Evolutionary conservation across 2,329 filamentous ascomycete species (phyloP).

Genomic region (Rutstroemia sp.): DNA sequence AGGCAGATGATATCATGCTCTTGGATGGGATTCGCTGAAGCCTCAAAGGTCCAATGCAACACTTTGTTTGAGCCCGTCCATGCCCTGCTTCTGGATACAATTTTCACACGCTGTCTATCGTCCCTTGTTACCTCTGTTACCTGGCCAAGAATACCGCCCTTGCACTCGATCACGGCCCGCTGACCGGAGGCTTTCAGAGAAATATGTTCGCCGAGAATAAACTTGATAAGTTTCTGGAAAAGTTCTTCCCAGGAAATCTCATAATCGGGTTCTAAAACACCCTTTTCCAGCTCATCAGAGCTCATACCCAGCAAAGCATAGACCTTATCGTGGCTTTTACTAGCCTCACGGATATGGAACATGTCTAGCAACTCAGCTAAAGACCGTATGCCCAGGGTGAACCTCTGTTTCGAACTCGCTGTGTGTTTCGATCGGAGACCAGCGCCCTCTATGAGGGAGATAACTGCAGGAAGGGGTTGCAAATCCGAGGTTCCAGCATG

Average conservation of each 20-base stretch:
- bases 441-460: neutral
- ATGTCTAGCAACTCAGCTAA: neutral
- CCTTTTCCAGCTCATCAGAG: accelerated
- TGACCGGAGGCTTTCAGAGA: accelerated
- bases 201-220: neutral
- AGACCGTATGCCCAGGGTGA: neutral
- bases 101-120: neutral
- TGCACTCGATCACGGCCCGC: neutral
- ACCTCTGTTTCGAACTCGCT: neutral
- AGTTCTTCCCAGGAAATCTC: neutral
- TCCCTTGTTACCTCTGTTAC: neutral
- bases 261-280: neutral
- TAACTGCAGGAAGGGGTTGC: neutral
- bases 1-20: neutral
- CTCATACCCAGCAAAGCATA: neutral
- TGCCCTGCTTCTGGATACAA: accelerated
- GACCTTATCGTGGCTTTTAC: accelerated
- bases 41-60: too few species aligned
- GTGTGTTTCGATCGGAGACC: neutral
- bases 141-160: neutral
- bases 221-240: neutral
- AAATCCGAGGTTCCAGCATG: too few species aligned
- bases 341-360: neutral
- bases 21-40: neutral
- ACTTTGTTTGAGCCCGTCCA: too few species aligned